phyloP scores from a whole-genome alignment of 225 moss, liverwort and hornwort species.

The Climacium dendroides region DNA sequence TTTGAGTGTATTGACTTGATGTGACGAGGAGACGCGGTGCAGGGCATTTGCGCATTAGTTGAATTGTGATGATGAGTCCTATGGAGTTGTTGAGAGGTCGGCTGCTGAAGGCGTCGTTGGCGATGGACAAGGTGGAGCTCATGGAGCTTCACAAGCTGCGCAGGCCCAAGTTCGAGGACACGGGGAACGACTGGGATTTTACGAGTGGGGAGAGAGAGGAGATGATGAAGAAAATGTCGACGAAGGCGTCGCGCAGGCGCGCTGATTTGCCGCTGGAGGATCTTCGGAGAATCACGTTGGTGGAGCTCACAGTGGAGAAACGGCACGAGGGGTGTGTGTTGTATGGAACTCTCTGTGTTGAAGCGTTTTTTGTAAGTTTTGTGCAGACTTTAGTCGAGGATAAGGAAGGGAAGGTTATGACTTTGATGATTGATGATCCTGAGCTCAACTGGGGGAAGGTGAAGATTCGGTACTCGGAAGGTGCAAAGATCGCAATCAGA shows the following conservation, averaged over 20 bases:
- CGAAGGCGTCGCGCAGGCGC: neutral
- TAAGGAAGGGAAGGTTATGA: slow-evolving; percentile 28
- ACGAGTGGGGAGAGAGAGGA: neutral
- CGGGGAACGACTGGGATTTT: slow-evolving; percentile 11
- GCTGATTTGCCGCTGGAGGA: slow-evolving; percentile 2
- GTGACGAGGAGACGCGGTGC: neutral
- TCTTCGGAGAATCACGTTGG: slow-evolving; percentile 20
- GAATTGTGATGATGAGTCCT: neutral
- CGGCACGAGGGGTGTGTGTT: slow-evolving; percentile 44
- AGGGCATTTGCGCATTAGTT: neutral
- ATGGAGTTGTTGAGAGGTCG: slow-evolving; percentile 1
- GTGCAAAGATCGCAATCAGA: slow-evolving; percentile 43
- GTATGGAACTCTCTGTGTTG: slow-evolving; percentile 50
- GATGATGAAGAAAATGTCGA: neutral
- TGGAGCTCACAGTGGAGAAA: slow-evolving; percentile 42
- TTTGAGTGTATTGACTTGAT: neutral
- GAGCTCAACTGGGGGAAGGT: slow-evolving; percentile 14
- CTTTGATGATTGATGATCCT: slow-evolving; percentile 26
- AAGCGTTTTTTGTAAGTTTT: slow-evolving; percentile 26
- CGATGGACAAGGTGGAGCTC: slow-evolving; percentile 19
- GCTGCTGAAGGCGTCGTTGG: slow-evolving; percentile 4
- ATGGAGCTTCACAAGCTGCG: slow-evolving; percentile 4
- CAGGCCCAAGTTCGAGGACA: slow-evolving; percentile 2
- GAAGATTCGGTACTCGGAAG: slow-evolving; percentile 22
- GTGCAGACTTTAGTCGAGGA: slow-evolving; percentile 54